Base-by-base conservation (phyloP, 2,329 filamentous ascomycete species). In the Emmonsia crescens region DNA sequence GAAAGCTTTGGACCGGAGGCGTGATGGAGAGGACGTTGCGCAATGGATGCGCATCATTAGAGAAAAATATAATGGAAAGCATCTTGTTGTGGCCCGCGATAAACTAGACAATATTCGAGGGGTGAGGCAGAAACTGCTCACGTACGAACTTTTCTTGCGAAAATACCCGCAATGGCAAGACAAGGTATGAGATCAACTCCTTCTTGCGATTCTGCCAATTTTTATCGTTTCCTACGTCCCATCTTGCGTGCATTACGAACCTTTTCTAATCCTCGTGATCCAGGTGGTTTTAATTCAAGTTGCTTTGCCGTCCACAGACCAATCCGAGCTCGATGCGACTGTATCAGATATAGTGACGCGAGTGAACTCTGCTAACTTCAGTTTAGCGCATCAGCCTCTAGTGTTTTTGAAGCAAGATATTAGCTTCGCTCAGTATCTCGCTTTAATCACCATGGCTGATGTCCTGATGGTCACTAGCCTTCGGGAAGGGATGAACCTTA, bases 361-460 rank as follows among this genome's bases (percentile, higher is more conserved):
- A 63, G 93, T 97, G 72, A 96, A 97, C 74, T 94, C 91, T 0
- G 86, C 86, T 0, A 92, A 92, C 80, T 92, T 92, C 6, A 96
- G 91, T 31, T 80, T 97, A 57, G 89, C 91, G 0, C 27, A 59
- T 44, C 91, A 96, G 70, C 93, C 93, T 0, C 83, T 97, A 12
- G 89, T 96, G 5, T 96, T 96, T 74, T 80, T 97, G 60, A 92
- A 95, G 75, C 93, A 97, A 74, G 93, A 97, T 69, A 94, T 97
- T 63, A 87, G 89, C 62, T 96, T 96, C 71, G 81, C 89, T 0
- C 92, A 96, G 71, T 97, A 96, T 69, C 82, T 97, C n/a, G 93
- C 92, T 1, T 80, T 97, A 8, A 82, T 96, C 55, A 91, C 90
- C 2, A 87, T 95, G 59, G 94, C 93, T 1, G 92, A 97, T 76